Percentiles rank a stretch among this genome's conserved stretches.
These are phyloP conservation scores for Auricularia sp. DNA, from an alignment of 768 basidiomycete genomes.

Conservation along the genomic window DNA sequence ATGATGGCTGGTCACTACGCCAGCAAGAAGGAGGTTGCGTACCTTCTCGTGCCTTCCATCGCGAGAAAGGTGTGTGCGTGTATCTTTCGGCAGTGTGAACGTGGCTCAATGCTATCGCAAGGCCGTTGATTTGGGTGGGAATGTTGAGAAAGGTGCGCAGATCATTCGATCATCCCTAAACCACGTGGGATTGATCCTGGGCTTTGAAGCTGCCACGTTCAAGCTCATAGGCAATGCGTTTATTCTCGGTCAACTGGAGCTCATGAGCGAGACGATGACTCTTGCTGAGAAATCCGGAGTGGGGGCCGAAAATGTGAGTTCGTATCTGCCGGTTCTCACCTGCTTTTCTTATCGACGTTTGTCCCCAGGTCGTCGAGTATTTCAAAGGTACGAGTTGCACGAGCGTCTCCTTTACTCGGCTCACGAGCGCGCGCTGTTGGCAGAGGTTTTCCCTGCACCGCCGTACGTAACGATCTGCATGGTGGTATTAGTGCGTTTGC, in stretches of 20 bases:
- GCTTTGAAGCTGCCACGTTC: conserved; percentile 44
- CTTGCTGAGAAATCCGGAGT: conserved; percentile 80
- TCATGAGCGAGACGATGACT: conserved; percentile 75
- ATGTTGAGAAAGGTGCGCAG: conserved; percentile 64
- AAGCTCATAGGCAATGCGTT: conserved; percentile 76
- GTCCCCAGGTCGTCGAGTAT: conserved; percentile 24
- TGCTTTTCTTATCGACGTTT: neutral
- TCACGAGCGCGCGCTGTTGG: conserved; percentile 10
- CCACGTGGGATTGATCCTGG: neutral
- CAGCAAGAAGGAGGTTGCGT: conserved; percentile 70
- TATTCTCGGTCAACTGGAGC: conserved; percentile 65
- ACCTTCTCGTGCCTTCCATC: conserved; percentile 71
- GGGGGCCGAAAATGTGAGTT: conserved; percentile 41
- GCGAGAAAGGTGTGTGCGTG: conserved; percentile 39
- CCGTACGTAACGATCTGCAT: conserved; percentile 25
- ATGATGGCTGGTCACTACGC: conserved; percentile 74
- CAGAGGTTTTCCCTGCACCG: conserved; percentile 63
- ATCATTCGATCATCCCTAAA: neutral
- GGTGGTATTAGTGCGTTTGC: neutral
- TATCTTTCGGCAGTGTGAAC: neutral
- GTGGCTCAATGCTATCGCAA: neutral
- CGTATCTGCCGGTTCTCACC: neutral
- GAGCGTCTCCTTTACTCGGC: conserved; percentile 1
- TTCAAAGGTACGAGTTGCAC: conserved; percentile 39
- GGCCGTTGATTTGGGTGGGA: conserved; percentile 59